Percentiles rank a stretch among this genome's conserved stretches.
Conservation (phyloP, 306 rosid species). For the Oxytropis ochrocephala region DNA sequence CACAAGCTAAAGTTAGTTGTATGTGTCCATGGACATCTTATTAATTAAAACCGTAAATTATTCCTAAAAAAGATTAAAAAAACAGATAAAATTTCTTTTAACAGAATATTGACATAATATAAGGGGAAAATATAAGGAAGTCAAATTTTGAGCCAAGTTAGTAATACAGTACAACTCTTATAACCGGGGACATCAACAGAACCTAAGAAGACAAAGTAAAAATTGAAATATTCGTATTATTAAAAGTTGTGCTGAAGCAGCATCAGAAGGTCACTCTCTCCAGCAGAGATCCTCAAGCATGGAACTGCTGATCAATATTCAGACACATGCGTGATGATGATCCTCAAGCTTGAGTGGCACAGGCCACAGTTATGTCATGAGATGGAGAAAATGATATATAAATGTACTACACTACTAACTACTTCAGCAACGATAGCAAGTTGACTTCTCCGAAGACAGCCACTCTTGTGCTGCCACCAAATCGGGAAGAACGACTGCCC, state of each 20-base stretch:
- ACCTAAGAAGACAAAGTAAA: neutral
- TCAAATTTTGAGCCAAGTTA: neutral
- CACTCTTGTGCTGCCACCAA: slow-evolving; percentile 52
- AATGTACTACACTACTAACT: neutral
- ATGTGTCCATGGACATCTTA: too few species aligned
- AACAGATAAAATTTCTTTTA: neutral
- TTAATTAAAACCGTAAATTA: neutral
- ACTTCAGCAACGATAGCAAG: slow-evolving; percentile 9
- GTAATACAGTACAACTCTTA: neutral
- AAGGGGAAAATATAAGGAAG: neutral
- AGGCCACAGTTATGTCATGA: neutral
- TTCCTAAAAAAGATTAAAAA: neutral
- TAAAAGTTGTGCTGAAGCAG: neutral
- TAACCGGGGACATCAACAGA: neutral
- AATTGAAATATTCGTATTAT: neutral
- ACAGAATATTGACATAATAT: neutral
- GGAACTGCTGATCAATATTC: slow-evolving; percentile 5
- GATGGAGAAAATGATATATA: neutral
- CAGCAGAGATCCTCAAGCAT: slow-evolving; percentile 5
- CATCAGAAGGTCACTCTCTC: slow-evolving; percentile 7
- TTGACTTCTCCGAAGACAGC: slow-evolving; percentile 51
- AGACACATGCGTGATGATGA: neutral
- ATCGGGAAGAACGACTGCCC: slow-evolving; percentile 72
- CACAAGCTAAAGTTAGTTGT: too few species aligned
- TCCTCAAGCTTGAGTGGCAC: neutral